phyloP scores from a whole-genome alignment of 2,329 filamentous ascomycete species.

The Paraconiothyrium brasiliense region DNA sequence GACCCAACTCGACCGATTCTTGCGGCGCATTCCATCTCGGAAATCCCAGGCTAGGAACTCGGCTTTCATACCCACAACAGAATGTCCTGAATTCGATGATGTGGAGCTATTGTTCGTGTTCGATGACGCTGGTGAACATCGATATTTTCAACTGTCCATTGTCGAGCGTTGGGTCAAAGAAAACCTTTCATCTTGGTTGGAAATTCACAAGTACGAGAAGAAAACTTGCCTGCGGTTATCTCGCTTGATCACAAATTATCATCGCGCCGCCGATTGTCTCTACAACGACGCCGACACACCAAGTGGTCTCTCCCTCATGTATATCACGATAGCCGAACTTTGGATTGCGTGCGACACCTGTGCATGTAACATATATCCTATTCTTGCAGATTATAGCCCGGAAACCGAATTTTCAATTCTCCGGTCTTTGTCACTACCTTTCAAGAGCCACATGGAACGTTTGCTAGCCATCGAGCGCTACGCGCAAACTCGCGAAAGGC shows the following conservation, averaged over 20 bases:
- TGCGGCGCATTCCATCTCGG: neutral
- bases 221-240: conserved; percentile 32
- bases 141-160: conserved; percentile 41
- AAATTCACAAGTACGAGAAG: conserved; percentile 23
- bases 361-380: conserved; percentile 48
- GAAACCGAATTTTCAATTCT: conserved; percentile 55
- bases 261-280: conserved; percentile 5
- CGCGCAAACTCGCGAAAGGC: conserved; percentile 45
- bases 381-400: conserved; percentile 60
- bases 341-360: conserved; percentile 67
- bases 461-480: conserved; percentile 60
- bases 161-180: conserved; percentile 61
- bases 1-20: neutral
- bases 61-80: conserved; percentile 22
- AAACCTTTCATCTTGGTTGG: conserved; percentile 53
- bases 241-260: conserved; percentile 23
- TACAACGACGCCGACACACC: conserved; percentile 54
- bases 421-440: conserved; percentile 58
- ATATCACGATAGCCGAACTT: conserved; percentile 65
- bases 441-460: conserved; percentile 56
- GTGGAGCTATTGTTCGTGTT: conserved; percentile 22
- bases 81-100: conserved; percentile 18
- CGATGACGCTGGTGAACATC: conserved; percentile 23
- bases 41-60: neutral
- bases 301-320: conserved; percentile 62